Evolutionary conservation across 495 filamentous ascomycete species (phyloP), one percentile per base, ranked within the genome.

Genomic region (Clavariopsis aquatica): DNA sequence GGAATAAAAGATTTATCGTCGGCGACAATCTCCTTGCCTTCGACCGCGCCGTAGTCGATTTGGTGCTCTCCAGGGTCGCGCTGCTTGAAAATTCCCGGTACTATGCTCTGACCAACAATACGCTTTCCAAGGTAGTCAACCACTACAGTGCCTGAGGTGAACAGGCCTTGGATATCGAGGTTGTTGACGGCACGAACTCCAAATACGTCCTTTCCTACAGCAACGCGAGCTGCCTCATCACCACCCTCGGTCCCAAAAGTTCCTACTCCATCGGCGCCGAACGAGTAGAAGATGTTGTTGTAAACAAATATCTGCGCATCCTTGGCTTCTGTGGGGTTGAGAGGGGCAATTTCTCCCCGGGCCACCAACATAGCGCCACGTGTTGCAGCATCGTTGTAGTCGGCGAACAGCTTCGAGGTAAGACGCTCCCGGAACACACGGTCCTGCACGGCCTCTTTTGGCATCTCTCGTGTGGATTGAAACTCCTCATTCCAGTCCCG

Each of bases 401-500:
- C 94, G 22, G 95, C 94, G 73, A 96, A 96, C 19, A 98, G 85
- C 80, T 98, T 99, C 19, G 89, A 92, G 17, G 92, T 90, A 62
- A 99, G 80, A 1, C 95, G 85, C 72, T 99, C 94, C 26, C 94
- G 84, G 83, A 98, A 98, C 23, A 99, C 92, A 24, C 94, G 88
- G 69, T 99, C 94, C 72, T 97, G 93, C 20, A 97, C 90, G 31
- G 86, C 89, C 49, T 97, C 93, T 70, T 89, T 91, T 31, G 92
- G 92, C 53, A 98, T 83, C 72, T 99, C 95, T 70, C 90, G 85
- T 3, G 94, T 96, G 6, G 93, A 95, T 72, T 98, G 95, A 75
- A 99, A 96, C 72, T 99, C 95, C 75, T 99, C 95, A 72, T 99
- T 99, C 91, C 95, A 99, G 75, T 99, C 95, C 23, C 95, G 84